phyloP scores from a whole-genome alignment of 2,329 filamentous ascomycete species.

The Gremmenia infestans region DNA sequence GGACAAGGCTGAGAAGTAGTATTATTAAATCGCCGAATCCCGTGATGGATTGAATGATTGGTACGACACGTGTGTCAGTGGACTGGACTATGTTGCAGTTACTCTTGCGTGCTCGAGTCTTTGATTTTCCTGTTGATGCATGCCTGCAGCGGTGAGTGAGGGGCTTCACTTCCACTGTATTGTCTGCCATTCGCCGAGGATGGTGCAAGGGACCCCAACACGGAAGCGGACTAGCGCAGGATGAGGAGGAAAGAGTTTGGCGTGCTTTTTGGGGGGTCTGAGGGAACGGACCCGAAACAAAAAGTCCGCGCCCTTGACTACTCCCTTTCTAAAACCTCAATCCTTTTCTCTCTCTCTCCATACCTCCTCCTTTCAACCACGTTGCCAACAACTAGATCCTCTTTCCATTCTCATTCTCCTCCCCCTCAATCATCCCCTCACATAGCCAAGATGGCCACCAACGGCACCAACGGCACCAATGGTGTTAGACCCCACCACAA shows the following conservation, averaged over 20 bases:
- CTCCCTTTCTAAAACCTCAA: too few relatives aligned
- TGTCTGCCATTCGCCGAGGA: neutral
- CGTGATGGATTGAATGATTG: slow-evolving; percentile 3
- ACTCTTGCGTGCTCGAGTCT: neutral
- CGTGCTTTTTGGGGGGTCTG: neutral
- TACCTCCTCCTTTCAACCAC: neutral
- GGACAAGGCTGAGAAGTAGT: neutral
- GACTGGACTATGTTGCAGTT: neutral
- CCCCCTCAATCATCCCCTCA: neutral
- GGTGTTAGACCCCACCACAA: slow-evolving; percentile 44
- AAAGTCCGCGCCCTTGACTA: neutral
- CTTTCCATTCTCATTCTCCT: neutral
- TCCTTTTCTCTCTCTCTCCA: neutral
- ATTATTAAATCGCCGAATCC: neutral
- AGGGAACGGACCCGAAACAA: neutral
- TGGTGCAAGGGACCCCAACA: neutral
- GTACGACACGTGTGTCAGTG: neutral
- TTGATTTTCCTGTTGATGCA: neutral
- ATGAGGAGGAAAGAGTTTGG: too few relatives aligned
- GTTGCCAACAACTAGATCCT: neutral
- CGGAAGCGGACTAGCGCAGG: too few relatives aligned
- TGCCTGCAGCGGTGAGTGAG: neutral
- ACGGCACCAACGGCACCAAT: slow-evolving; percentile 40
- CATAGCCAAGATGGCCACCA: slow-evolving; percentile 22
- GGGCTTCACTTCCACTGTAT: neutral